phyloP scores from a whole-genome alignment of 106 monocot species.

The Apostasia ramifera region DNA sequence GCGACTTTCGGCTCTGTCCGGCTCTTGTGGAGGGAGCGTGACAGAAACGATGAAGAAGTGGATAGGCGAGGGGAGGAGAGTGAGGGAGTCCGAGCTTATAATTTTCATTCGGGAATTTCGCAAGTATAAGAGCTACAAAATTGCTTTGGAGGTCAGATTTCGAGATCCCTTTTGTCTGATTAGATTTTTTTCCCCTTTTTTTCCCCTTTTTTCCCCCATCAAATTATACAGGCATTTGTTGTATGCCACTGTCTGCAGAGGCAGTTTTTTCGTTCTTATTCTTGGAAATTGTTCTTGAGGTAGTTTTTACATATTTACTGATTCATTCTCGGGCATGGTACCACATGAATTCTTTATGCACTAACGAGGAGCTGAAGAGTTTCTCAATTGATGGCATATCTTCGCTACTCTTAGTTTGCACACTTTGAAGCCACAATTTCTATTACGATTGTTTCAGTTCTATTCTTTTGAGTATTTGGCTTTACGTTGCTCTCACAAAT shows the following conservation, averaged over 20 bases:
- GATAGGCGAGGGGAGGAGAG: constrained; percentile 25
- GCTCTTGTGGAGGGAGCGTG: constrained; percentile 36
- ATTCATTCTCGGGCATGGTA: too few species aligned
- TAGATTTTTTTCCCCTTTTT: too few species aligned
- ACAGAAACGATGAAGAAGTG: constrained; percentile 29
- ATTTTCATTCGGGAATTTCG: constrained; percentile 33
- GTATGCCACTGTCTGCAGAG: too few species aligned
- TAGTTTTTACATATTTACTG: too few species aligned
- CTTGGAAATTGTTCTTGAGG: neutral
- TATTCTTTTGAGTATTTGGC: too few species aligned
- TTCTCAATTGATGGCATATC: too few species aligned
- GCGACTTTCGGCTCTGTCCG: constrained; percentile 28
- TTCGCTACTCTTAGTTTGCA: too few species aligned
- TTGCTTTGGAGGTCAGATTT: constrained; percentile 27
- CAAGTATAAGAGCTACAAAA: constrained; percentile 22
- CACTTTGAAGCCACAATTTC: too few species aligned
- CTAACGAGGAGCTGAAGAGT: too few species aligned
- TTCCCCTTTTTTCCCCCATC: neutral
- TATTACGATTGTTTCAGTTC: too few species aligned
- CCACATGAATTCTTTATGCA: too few species aligned
- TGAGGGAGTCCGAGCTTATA: constrained; percentile 14
- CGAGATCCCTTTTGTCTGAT: neutral
- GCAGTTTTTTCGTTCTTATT: neutral
- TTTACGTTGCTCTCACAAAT: too few species aligned
- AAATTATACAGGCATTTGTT: neutral